Base-by-base conservation (phyloP, 2,329 filamentous ascomycete species). In the Fonsecaea pedrosoi region DNA sequence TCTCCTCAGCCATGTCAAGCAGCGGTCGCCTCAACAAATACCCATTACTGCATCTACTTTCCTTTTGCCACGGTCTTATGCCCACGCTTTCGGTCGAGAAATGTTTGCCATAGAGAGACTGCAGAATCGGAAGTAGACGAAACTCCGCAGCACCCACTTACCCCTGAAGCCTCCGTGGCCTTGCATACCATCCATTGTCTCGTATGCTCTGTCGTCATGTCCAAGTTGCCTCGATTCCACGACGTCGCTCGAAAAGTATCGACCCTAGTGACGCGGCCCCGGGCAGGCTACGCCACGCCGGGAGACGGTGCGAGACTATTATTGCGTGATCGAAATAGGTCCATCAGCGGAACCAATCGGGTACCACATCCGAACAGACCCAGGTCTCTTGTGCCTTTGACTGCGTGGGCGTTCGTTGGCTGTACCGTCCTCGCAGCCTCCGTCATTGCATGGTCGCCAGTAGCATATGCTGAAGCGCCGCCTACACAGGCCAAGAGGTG, bases 391-490 rank as follows among this genome's bases (percentile, higher is more conserved):
- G 42, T 32, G 55, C 45, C 15, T 25, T 40, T 53, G 30, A 61
- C 37, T 48, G 59, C 54, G 12, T 35, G 34, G 48, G 37, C 55
- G 7, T 8, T 55, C 13, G 54, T 45, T 10, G 65, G 35, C n/a
- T 35, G 48, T 40, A 56, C 60, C 15, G 34, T 64, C 21, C 15
- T 64, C 25, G 55, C 56, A 25, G 60, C 48, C 42, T 64, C 56
- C 3, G 18, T 35, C 35, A 10, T 61, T 12, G 53, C 48, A 37
- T 53, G 54, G 50, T 25, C 40, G 18, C 55, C 60, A 25, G 42
- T 62, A 21, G 67, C 42, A 13, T 57, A 69, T 13, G 71, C 70
- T 48, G 70, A 73, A 57, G 61, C 50, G 45, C 70, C 68, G 12
- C 18, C 54, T 50, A 35, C 38, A 3, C 10, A 56, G 13, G 54